These are phyloP conservation scores for Acanthamoeba sp. DNA, from an alignment of 208 protist species.

Conservation along the genomic window DNA sequence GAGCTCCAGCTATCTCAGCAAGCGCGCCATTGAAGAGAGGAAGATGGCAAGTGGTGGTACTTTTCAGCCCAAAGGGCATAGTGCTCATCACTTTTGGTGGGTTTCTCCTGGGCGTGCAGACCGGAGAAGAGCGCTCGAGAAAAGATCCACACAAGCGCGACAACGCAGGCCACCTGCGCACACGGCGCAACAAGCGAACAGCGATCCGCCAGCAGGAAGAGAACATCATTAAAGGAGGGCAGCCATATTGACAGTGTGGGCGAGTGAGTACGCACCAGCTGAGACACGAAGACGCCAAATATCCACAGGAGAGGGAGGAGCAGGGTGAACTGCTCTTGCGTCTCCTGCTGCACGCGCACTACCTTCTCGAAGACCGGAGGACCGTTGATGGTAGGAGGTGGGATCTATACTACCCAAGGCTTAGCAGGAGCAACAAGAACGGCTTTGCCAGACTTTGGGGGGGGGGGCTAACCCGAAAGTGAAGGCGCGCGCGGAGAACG, in stretches of 20 bases:
- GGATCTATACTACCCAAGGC: not conserved
- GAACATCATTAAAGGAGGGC: not conserved
- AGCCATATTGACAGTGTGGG: too few relatives aligned
- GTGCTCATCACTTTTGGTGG: slow-evolving; percentile 37
- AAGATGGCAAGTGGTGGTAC: not conserved
- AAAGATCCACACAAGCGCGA: slow-evolving; percentile 38
- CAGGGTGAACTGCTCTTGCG: slow-evolving; percentile 55
- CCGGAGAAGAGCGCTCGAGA: slow-evolving; percentile 50
- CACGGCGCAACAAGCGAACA: not conserved
- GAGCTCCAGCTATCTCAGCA: not conserved
- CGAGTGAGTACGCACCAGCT: not conserved
- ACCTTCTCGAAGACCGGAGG: slow-evolving; percentile 52
- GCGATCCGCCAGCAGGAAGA: not conserved
- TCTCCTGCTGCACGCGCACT: slow-evolving; percentile 35
- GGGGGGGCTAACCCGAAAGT: slow-evolving; percentile 9
- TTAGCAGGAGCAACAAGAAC: not conserved
- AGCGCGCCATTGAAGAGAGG: too few relatives aligned
- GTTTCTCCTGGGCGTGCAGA: slow-evolving; percentile 43
- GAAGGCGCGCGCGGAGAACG: slow-evolving; percentile 9
- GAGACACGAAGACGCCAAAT: slow-evolving; percentile 38
- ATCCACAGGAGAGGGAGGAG: slow-evolving; percentile 50
- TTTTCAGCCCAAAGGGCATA: slow-evolving; percentile 47
- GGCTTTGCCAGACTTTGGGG: not conserved
- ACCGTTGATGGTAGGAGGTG: slow-evolving; percentile 16
- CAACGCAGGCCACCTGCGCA: not conserved